Evolutionary conservation across 75 land plant genomes (phyloP).

Genomic region (Selaginella tamariscina): DNA sequence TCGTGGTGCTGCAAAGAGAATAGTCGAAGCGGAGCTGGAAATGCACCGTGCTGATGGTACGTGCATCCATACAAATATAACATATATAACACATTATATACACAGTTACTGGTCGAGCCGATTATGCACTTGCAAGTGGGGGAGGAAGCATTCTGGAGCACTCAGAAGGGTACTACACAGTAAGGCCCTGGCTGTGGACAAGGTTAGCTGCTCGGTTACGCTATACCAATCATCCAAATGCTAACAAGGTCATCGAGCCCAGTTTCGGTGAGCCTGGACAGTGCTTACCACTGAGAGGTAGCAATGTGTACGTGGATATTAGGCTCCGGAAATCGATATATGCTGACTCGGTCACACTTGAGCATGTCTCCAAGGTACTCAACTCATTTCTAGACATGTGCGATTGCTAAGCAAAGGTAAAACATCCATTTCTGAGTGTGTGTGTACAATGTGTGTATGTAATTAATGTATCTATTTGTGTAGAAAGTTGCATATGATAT

Average conservation of each 20-base stretch:
- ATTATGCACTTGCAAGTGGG: conserved; percentile 2
- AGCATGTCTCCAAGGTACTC: conserved; percentile 87
- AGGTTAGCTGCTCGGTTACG: conserved; percentile 4
- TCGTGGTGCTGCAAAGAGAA: conserved; percentile 1
- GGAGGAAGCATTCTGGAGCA: conserved; percentile 45
- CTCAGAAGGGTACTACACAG: conserved; percentile 44
- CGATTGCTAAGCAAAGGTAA: not conserved
- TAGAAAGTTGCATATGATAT: conserved; percentile 83
- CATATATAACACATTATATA: too few species aligned
- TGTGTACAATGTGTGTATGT: too few species aligned
- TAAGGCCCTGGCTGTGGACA: conserved; percentile 17
- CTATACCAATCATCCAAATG: conserved; percentile 26
- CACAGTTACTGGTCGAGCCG: not conserved
- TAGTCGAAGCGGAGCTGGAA: conserved; percentile 6
- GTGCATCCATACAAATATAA: too few species aligned
- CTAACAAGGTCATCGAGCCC: conserved; percentile 67
- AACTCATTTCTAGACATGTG: not conserved
- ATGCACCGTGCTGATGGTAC: not conserved
- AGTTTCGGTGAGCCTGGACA: conserved; percentile 98
- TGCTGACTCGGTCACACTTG: conserved; percentile 75
- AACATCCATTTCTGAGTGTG: not conserved
- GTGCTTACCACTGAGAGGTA: conserved; percentile 75
- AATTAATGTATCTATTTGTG: too few species aligned
- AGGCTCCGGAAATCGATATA: conserved; percentile 57
- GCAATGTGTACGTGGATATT: conserved; percentile 69